Evolutionary conservation across 352 stramenopile species (phyloP).

Genomic region (Phytophthora tubulina): DNA sequence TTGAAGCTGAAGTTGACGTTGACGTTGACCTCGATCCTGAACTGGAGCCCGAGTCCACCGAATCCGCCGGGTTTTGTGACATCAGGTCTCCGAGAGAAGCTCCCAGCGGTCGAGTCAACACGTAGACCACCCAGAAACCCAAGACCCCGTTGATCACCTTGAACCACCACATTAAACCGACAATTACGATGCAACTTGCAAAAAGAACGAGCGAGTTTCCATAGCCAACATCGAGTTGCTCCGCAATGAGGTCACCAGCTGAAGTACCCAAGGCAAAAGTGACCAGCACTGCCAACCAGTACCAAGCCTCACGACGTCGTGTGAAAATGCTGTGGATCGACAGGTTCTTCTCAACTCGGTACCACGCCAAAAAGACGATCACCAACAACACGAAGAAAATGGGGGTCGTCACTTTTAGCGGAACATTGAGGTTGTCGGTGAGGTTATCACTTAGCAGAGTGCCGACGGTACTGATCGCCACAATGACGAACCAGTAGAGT

Average conservation of each 20-base stretch:
- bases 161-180: constrained; percentile 25
- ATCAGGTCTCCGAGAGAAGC: constrained; percentile 40
- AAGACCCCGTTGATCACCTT: constrained; percentile 35
- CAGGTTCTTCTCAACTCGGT: constrained; percentile 17
- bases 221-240: constrained; percentile 38
- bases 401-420: constrained; percentile 20
- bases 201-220: constrained; percentile 41
- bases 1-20: no score
- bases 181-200: constrained; percentile 32
- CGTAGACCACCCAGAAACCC: constrained; percentile 40
- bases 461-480: constrained; percentile 39
- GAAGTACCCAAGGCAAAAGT: constrained; percentile 38
- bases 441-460: constrained; percentile 39
- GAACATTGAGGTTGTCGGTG: constrained; percentile 38
- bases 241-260: constrained; percentile 37
- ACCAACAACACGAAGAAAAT: constrained; percentile 34
- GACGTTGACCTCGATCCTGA: not conserved
- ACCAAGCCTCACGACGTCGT: constrained; percentile 29
- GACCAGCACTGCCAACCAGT: constrained; percentile 39
- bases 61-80: constrained; percentile 38
- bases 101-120: constrained; percentile 37
- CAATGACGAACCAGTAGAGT: constrained; percentile 43
- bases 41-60: constrained; percentile 1
- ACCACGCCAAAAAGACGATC: constrained; percentile 29
- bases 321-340: constrained; percentile 38